Conservation (phyloP, 179 eudicot genomes). For the Silene noctiflora region DNA sequence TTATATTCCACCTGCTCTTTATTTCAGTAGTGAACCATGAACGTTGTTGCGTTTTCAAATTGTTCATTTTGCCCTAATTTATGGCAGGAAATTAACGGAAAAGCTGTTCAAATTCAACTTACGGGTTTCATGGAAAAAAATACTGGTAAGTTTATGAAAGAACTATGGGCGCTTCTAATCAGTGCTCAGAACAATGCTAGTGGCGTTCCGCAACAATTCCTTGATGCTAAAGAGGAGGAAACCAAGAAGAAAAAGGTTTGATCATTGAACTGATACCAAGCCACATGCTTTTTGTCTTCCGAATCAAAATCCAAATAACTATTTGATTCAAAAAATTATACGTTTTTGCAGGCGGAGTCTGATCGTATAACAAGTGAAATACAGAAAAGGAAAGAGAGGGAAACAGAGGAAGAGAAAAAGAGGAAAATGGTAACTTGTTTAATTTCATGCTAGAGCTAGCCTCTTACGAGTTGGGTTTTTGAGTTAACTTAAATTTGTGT, state of each 20-base stretch:
- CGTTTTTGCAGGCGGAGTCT: slow-evolving; percentile 44
- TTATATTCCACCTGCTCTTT: too few species aligned
- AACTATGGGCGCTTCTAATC: slow-evolving; percentile 88
- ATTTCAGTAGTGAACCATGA: too few species aligned
- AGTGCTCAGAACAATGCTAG: slow-evolving; percentile 95
- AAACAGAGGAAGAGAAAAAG: slow-evolving; percentile 49
- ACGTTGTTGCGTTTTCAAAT: too few species aligned
- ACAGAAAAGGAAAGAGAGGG: slow-evolving; percentile 77
- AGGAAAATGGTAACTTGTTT: slow-evolving; percentile 63
- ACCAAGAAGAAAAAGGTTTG: slow-evolving; percentile 77
- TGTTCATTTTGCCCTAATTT: slow-evolving; percentile 3
- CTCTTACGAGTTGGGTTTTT: slow-evolving; percentile 33
- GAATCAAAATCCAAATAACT: neutral
- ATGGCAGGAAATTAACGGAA: slow-evolving; percentile 83
- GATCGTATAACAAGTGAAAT: slow-evolving; percentile 76
- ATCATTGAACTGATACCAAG: neutral
- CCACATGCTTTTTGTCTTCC: neutral
- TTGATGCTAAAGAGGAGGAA: slow-evolving; percentile 99
- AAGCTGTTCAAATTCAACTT: slow-evolving; percentile 74
- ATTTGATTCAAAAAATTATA: neutral
- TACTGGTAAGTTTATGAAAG: slow-evolving; percentile 98
- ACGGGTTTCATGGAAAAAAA: slow-evolving; percentile 99
- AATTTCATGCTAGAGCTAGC: slow-evolving; percentile 49
- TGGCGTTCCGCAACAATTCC: slow-evolving; percentile 96
- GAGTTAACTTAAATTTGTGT: slow-evolving; percentile 58